phyloP scores from a whole-genome alignment of 2,329 filamentous ascomycete species.

The Polytolypa hystricis region DNA sequence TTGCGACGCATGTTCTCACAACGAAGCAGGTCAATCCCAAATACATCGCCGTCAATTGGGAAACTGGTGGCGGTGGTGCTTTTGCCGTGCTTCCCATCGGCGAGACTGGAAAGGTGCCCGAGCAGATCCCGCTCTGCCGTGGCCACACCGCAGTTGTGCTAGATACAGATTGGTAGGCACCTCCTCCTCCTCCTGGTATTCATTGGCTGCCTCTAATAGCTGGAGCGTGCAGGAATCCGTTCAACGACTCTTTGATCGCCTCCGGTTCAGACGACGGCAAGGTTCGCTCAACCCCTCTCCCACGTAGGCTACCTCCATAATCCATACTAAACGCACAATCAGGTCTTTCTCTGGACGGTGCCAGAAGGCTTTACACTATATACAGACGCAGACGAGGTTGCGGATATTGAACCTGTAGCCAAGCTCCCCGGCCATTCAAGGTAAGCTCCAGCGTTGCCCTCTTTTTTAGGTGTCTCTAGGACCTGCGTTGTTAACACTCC shows the following conservation, averaged over 20 bases:
- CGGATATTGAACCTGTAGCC: slow-evolving; percentile 67
- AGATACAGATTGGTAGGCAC: slow-evolving; percentile 82
- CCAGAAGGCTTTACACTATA: slow-evolving; percentile 77
- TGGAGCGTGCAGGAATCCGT: slow-evolving; percentile 62
- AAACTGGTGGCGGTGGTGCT: slow-evolving; percentile 86
- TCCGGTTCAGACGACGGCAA: slow-evolving; percentile 96
- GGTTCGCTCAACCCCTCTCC: slow-evolving; percentile 29
- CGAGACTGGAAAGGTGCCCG: slow-evolving; percentile 82
- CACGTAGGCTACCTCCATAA: slow-evolving; percentile 1
- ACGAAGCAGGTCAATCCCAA: slow-evolving; percentile 73
- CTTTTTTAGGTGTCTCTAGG: slow-evolving; percentile 1
- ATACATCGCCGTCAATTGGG: slow-evolving; percentile 97
- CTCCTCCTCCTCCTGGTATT: slow-evolving; percentile 9
- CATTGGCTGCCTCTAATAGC: slow-evolving; percentile 9
- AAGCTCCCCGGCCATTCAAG: slow-evolving; percentile 80
- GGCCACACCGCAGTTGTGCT: slow-evolving; percentile 92
- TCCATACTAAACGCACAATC: slow-evolving; percentile 6
- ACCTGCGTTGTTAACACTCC: no score
- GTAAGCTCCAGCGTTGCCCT: slow-evolving; percentile 43
- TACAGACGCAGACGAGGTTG: slow-evolving; percentile 71
- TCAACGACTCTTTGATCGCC: slow-evolving; percentile 85
- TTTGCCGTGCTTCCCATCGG: slow-evolving; percentile 90
- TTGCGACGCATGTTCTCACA: slow-evolving; percentile 8
- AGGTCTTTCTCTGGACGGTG: slow-evolving; percentile 89
- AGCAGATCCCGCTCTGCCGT: slow-evolving; percentile 87